A percentile compares a stretch with the other conserved stretches of the same genome.
These are phyloP conservation scores for Aspergillus saccharolyticus DNA, from an alignment of 495 filamentous ascomycete genomes.

Conservation along the genomic window DNA sequence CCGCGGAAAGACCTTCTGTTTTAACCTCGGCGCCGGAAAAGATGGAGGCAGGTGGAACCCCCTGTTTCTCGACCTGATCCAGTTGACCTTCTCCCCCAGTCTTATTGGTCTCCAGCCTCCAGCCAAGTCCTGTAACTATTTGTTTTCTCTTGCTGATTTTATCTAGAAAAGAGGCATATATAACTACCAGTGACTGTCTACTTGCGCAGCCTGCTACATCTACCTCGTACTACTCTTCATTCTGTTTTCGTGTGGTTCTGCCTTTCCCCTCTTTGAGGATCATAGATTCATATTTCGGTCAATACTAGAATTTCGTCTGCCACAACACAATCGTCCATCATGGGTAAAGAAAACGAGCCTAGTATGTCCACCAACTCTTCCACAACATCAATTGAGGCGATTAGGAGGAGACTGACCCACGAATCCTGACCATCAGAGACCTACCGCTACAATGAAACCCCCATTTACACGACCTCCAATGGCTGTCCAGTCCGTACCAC, in stretches of 20 bases:
- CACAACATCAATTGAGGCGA: neutral
- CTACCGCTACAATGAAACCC: constrained; percentile 54
- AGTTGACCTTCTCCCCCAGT: neutral
- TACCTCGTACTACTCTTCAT: neutral
- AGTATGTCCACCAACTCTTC: constrained; percentile 18
- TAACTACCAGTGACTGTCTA: too few relatives aligned
- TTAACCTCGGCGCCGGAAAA: neutral
- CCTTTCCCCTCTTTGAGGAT: neutral
- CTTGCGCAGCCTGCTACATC: neutral
- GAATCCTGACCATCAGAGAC: constrained; percentile 25
- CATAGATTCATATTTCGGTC: neutral
- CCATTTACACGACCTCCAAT: constrained; percentile 59
- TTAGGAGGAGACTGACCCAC: neutral
- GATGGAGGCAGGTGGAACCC: neutral
- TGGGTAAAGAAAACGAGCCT: constrained; percentile 35
- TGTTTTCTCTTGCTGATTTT: too few relatives aligned
- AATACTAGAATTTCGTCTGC: neutral
- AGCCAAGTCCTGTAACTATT: neutral
- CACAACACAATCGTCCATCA: constrained; percentile 17
- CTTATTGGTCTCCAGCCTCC: neutral
- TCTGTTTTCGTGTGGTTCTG: neutral
- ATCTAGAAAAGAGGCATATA: too few relatives aligned
- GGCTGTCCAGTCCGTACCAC: constrained; percentile 41
- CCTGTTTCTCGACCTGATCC: neutral
- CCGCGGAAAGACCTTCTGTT: neutral